phyloP scores from a whole-genome alignment of 805 yeast genomes.

The Saturnispora besseyi region DNA sequence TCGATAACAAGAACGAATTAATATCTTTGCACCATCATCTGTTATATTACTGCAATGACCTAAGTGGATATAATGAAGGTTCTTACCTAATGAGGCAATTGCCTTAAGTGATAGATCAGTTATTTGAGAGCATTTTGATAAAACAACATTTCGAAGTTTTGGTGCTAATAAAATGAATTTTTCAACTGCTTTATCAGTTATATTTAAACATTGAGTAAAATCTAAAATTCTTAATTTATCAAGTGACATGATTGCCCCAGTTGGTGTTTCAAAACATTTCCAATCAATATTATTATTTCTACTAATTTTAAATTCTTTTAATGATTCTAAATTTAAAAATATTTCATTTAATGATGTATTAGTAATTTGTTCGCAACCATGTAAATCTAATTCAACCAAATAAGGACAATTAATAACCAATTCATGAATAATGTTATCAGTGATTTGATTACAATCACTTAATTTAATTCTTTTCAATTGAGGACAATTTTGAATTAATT shows the following conservation, averaged over 20 bases:
- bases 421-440: slow-evolving; percentile 51
- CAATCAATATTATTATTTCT: slow-evolving; percentile 64
- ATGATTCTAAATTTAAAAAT: slow-evolving; percentile 53
- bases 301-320: slow-evolving; percentile 79
- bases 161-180: slow-evolving; percentile 72
- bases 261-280: slow-evolving; percentile 40
- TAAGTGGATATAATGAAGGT: slow-evolving; percentile 79
- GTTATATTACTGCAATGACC: slow-evolving; percentile 92
- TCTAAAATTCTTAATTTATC: slow-evolving; percentile 76
- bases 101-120: slow-evolving; percentile 74
- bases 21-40: slow-evolving; percentile 71
- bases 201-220: slow-evolving; percentile 70
- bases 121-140: slow-evolving; percentile 80
- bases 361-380: slow-evolving; percentile 66
- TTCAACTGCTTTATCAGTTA: slow-evolving; percentile 73
- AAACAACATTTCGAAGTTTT: slow-evolving; percentile 72
- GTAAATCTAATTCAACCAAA: slow-evolving; percentile 84
- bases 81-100: slow-evolving; percentile 64
- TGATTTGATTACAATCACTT: slow-evolving; percentile 58
- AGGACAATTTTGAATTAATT: slow-evolving; percentile 54
- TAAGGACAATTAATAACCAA: slow-evolving; percentile 67
- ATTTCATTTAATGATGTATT: slow-evolving; percentile 51
- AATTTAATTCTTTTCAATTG: slow-evolving; percentile 75
- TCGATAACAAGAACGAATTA: slow-evolving; percentile 72
- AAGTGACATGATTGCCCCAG: slow-evolving; percentile 28